Conservation (phyloP, 306 rosid species). For the Amphicarpaea edgeworthii region DNA sequence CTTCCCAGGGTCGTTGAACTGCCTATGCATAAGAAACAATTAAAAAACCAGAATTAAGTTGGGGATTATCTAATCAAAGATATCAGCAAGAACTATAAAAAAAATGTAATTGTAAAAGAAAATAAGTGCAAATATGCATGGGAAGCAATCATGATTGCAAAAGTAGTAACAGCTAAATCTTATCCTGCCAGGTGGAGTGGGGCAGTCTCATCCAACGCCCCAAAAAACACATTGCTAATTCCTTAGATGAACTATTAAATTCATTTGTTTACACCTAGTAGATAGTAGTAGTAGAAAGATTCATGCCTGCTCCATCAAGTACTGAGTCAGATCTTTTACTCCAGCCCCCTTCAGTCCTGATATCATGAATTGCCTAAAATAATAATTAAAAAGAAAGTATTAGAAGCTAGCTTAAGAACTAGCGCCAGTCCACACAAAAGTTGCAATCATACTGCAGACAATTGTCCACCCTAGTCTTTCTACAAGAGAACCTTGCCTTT, state of each 20-base stretch:
- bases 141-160: neutral
- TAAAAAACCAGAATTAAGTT: slow-evolving; percentile 41
- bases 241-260: slow-evolving; percentile 17
- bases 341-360: slow-evolving; percentile 94
- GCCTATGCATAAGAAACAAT: slow-evolving; percentile 69
- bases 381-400: slow-evolving; percentile 17
- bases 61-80: slow-evolving; percentile 25
- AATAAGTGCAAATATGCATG: slow-evolving; percentile 21
- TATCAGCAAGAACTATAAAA: slow-evolving; percentile 15
- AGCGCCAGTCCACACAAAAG: slow-evolving; percentile 29
- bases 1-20: slow-evolving; percentile 91
- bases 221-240: slow-evolving; percentile 1
- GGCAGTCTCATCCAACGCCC: slow-evolving; percentile 14
- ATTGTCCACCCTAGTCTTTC: slow-evolving; percentile 5
- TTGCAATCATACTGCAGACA: slow-evolving; percentile 15
- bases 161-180: neutral
- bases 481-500: slow-evolving; percentile 62
- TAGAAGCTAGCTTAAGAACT: slow-evolving; percentile 42
- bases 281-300: slow-evolving; percentile 43
- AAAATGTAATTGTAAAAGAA: neutral
- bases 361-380: slow-evolving; percentile 88
- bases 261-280: slow-evolving; percentile 25
- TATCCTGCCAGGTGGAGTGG: slow-evolving; percentile 13
- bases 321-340: slow-evolving; percentile 75
- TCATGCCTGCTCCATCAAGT: slow-evolving; percentile 90